Percentiles rank a stretch among this genome's conserved stretches.
Conservation (phyloP, 371 early-diverging fungal species). For the Mortierella sp. region DNA sequence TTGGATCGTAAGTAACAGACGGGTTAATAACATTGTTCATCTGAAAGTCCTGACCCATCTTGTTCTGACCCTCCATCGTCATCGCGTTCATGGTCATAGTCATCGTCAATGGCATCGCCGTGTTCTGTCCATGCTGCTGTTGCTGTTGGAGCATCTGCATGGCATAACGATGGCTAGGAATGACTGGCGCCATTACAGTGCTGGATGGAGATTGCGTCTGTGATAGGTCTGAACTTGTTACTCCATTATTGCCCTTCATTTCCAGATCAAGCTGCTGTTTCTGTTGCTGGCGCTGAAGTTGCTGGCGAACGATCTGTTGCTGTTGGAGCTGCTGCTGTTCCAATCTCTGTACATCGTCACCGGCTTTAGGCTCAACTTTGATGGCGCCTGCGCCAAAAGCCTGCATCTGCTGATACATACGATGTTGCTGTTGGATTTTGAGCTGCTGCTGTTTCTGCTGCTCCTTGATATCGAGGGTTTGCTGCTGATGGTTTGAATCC, state of each 20-base stretch:
- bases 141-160: slow-evolving; percentile 20
- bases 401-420: slow-evolving; percentile 54
- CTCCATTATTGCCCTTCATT: slow-evolving; percentile 13
- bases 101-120: slow-evolving; percentile 20
- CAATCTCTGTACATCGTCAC: slow-evolving; percentile 17
- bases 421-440: slow-evolving; percentile 55
- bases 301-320: slow-evolving; percentile 35
- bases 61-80: slow-evolving; percentile 36
- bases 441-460: slow-evolving; percentile 55
- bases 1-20: slow-evolving; percentile 29
- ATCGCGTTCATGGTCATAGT: slow-evolving; percentile 39
- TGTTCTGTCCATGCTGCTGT: slow-evolving; percentile 8
- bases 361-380: slow-evolving; percentile 22
- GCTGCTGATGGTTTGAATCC: slow-evolving; percentile 2
- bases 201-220: background rate
- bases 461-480: slow-evolving; percentile 38
- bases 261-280: slow-evolving; percentile 37
- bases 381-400: slow-evolving; percentile 33
- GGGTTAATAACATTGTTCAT: slow-evolving; percentile 14
- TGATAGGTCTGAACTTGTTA: background rate
- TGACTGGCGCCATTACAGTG: slow-evolving; percentile 29
- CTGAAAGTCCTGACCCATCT: slow-evolving; percentile 32
- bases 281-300: slow-evolving; percentile 49
- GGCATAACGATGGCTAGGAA: slow-evolving; percentile 47
- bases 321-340: slow-evolving; percentile 45